phyloP scores from a whole-genome alignment of 2,329 filamentous ascomycete species.

The Epichloe glyceriae region DNA sequence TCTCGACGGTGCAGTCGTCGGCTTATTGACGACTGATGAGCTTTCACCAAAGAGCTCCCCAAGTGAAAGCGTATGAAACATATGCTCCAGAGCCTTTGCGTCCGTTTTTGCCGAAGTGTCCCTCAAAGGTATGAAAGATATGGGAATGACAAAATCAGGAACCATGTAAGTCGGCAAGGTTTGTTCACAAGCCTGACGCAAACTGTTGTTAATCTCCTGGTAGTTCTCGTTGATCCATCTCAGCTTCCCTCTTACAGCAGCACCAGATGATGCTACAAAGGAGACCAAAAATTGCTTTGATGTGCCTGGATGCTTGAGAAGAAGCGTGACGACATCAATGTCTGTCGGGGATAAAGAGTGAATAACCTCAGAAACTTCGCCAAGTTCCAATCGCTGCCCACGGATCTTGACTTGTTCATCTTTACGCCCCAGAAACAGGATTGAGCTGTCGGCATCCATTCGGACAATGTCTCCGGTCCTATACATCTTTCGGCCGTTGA shows the following conservation, averaged over 20 bases:
- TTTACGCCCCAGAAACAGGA: conserved; percentile 7
- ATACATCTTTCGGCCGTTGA: conserved; percentile 5
- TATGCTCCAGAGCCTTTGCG: conserved; percentile 1
- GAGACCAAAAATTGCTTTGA: neutral
- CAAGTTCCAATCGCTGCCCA: conserved; percentile 7
- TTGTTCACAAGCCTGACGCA: neutral
- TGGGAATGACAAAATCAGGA: conserved; percentile 5
- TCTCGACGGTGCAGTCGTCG: neutral
- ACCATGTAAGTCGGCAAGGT: conserved; percentile 7
- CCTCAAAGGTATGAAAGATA: conserved; percentile 3
- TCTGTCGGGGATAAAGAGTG: neutral
- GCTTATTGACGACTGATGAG: neutral
- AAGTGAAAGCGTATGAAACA: conserved; percentile 5
- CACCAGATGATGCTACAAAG: neutral
- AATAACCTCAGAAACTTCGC: conserved; percentile 2
- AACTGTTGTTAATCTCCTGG: neutral
- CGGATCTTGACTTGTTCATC: conserved; percentile 10
- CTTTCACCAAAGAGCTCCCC: neutral
- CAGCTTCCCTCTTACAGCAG: neutral
- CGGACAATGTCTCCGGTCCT: conserved; percentile 10
- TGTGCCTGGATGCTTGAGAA: neutral
- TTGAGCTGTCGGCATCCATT: conserved; percentile 9
- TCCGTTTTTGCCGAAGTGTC: conserved; percentile 5
- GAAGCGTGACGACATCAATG: neutral
- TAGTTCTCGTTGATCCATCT: neutral